phyloP scores from a whole-genome alignment of 2,329 filamentous ascomycete species.

The Cladophialophora immunda region DNA sequence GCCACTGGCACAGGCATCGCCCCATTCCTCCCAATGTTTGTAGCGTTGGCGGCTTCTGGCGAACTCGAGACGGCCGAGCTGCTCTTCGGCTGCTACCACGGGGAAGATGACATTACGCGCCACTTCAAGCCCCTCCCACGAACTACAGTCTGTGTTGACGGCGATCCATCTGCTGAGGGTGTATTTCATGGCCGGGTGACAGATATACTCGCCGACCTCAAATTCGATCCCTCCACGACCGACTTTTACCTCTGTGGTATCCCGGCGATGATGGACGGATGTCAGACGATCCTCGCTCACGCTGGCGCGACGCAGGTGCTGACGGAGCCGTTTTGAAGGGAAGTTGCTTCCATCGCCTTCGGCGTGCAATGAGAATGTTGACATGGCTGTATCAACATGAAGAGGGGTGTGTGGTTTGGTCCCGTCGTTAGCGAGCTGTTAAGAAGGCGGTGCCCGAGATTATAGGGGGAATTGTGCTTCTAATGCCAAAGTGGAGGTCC shows the following conservation, averaged over 20 bases:
- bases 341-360: neutral
- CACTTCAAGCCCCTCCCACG: neutral
- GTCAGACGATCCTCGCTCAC: neutral
- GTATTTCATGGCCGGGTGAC: neutral
- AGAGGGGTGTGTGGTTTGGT: neutral
- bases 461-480: neutral
- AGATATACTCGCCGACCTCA: neutral
- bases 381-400: neutral
- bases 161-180: neutral
- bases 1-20: neutral
- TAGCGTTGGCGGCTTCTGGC: neutral
- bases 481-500: neutral
- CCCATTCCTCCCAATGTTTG: neutral
- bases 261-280: neutral
- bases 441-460: neutral
- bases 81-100: neutral
- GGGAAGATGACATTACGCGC: constrained; percentile 1
- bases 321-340: neutral
- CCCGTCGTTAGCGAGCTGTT: no score
- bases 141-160: neutral
- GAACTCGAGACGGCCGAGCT: neutral
- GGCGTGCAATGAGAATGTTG: neutral
- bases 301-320: neutral
- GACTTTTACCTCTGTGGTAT: neutral
- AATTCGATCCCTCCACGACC: neutral